Conservation (phyloP, 2,329 filamentous ascomycete species). For the Colletotrichum brevisporum region DNA sequence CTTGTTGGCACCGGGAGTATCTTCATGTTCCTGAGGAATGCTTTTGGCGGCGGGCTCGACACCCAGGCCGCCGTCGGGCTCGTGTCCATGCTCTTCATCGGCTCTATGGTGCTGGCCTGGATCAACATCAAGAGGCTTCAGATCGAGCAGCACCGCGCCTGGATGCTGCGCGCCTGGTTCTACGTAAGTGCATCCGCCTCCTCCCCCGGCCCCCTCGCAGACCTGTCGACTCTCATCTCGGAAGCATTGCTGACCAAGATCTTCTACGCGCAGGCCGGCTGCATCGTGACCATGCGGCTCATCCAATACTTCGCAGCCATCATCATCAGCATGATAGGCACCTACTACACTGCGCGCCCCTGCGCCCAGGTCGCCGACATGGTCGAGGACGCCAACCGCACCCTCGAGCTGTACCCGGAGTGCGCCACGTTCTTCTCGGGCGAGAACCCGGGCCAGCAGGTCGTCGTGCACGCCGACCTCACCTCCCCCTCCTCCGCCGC, state of each 20-base stretch:
- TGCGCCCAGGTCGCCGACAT: constrained; percentile 64
- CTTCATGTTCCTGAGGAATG: constrained; percentile 64
- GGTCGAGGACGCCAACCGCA: constrained; percentile 44
- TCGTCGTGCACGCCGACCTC: constrained; percentile 51
- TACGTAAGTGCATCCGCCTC: too few species aligned
- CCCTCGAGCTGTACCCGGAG: constrained; percentile 55
- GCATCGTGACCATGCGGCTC: constrained; percentile 65
- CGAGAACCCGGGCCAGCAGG: constrained; percentile 44
- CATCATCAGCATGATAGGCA: constrained; percentile 49
- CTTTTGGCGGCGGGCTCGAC: constrained; percentile 68
- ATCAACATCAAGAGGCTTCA: constrained; percentile 72
- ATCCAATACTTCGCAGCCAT: constrained; percentile 56
- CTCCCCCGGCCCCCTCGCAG: too few species aligned
- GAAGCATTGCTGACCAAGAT: background rate
- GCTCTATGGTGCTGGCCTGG: constrained; percentile 61
- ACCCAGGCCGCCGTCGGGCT: constrained; percentile 61
- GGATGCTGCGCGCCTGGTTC: constrained; percentile 72
- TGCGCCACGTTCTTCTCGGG: constrained; percentile 57
- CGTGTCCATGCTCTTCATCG: constrained; percentile 60
- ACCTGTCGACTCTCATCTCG: too few species aligned
- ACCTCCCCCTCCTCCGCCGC: constrained; percentile 42
- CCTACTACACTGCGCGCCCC: constrained; percentile 50
- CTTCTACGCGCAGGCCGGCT: constrained; percentile 51
- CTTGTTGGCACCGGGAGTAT: constrained; percentile 61
- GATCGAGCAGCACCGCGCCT: constrained; percentile 74